phyloP scores from a whole-genome alignment of 345 rosid species.

The Eucalyptus paniculata region DNA sequence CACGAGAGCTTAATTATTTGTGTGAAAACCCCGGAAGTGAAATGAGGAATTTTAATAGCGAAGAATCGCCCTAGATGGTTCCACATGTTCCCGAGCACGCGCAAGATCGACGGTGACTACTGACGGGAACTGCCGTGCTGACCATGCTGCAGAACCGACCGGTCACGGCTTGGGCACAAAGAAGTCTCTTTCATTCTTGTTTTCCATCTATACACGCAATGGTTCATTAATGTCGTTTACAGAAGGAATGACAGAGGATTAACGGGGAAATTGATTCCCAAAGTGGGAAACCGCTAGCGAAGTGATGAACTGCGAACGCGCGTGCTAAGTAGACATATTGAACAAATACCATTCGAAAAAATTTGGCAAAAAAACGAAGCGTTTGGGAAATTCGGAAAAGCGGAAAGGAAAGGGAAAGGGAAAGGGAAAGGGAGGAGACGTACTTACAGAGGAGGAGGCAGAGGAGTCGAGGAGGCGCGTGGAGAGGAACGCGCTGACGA shows the following conservation, averaged over 20 bases:
- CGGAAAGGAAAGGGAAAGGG: not conserved
- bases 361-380: too few species aligned
- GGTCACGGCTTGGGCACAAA: not conserved
- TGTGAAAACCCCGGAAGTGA: not conserved
- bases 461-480: conserved; percentile 45
- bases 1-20: not conserved
- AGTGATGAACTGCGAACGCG: not conserved
- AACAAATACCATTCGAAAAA: not conserved
- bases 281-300: not conserved
- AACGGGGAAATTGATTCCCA: not conserved
- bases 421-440: not conserved
- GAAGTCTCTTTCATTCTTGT: not conserved
- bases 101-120: not conserved
- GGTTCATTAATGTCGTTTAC: not conserved
- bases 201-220: not conserved
- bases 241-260: not conserved
- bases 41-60: not conserved
- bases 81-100: not conserved
- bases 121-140: not conserved
- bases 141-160: not conserved
- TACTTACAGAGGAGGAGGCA: not conserved
- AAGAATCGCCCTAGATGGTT: not conserved
- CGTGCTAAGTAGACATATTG: not conserved
- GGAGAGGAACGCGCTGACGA: conserved; percentile 57
- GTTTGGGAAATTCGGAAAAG: not conserved